These are phyloP conservation scores for Chenopodium quinoa DNA, from an alignment of 148 eudicot genomes.

Conservation along the genomic window DNA sequence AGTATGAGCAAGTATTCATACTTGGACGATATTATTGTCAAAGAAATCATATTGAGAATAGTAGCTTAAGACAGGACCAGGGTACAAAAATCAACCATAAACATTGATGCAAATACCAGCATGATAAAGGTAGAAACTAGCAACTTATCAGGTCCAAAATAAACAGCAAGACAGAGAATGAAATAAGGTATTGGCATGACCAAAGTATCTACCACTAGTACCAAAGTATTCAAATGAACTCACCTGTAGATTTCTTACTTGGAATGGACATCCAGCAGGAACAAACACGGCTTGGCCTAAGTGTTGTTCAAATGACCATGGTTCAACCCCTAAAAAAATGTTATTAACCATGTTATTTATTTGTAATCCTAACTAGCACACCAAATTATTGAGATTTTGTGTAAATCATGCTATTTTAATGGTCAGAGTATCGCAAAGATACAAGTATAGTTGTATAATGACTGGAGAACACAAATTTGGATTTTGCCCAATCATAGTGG, in stretches of 20 bases:
- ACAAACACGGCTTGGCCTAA: constrained; percentile 89
- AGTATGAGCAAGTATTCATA: neutral
- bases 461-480: neutral
- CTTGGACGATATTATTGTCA: neutral
- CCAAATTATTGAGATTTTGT: neutral
- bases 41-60: neutral
- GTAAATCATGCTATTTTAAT: neutral
- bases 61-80: neutral
- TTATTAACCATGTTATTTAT: neutral
- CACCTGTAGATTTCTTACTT: constrained; percentile 89
- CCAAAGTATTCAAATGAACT: constrained; percentile 22
- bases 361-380: neutral
- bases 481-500: neutral
- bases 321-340: constrained; percentile 64
- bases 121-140: constrained; percentile 3
- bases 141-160: neutral
- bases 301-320: constrained; percentile 90
- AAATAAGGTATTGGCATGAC: neutral
- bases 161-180: neutral
- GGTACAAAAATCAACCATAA: neutral
- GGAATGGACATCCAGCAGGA: constrained; percentile 96
- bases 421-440: neutral
- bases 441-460: neutral
- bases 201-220: neutral
- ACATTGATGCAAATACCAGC: neutral